A percentile compares a stretch with the other conserved stretches of the same genome.
Evolutionary conservation across 225 moss, liverwort and hornwort species (phyloP).

Genomic region (Straminergon stramineum): DNA sequence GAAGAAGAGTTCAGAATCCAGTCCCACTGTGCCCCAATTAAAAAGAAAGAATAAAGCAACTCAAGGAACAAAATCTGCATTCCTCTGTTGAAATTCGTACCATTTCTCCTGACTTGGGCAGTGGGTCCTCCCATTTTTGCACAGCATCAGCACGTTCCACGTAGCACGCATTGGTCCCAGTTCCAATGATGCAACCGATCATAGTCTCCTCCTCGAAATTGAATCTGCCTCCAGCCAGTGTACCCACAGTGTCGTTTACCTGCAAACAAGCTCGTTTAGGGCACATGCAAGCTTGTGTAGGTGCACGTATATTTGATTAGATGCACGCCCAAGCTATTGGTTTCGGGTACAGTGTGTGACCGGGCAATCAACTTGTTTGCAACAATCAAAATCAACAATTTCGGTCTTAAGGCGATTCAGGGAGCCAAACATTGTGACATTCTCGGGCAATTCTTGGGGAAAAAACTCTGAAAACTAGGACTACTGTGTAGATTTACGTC

Average conservation of each 20-base stretch:
- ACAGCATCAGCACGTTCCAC: constrained; percentile 83
- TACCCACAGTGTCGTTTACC: constrained; percentile 99
- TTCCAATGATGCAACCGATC: constrained; percentile 89
- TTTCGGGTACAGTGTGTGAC: not conserved
- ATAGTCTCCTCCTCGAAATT: constrained; percentile 82
- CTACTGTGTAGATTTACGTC: not conserved
- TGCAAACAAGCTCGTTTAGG: constrained; percentile 14
- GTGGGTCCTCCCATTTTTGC: constrained; percentile 63
- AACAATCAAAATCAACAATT: not conserved
- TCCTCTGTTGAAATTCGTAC: constrained; percentile 12
- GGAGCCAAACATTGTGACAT: not conserved
- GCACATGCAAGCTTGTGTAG: not conserved
- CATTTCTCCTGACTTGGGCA: constrained; percentile 73
- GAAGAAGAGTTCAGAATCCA: not conserved
- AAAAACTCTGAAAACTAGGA: not conserved
- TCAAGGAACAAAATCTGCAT: not conserved
- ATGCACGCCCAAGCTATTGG: not conserved
- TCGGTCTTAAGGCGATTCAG: not conserved
- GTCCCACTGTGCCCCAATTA: not conserved
- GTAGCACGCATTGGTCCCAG: constrained; percentile 99
- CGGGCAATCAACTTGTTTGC: not conserved
- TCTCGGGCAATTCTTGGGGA: not conserved
- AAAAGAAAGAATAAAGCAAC: not conserved
- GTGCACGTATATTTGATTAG: not conserved
- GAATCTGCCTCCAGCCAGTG: constrained; percentile 84